Percentiles rank a stretch among this genome's conserved stretches.
Conservation (phyloP, 179 eudicot species). For the Silene noctiflora region DNA sequence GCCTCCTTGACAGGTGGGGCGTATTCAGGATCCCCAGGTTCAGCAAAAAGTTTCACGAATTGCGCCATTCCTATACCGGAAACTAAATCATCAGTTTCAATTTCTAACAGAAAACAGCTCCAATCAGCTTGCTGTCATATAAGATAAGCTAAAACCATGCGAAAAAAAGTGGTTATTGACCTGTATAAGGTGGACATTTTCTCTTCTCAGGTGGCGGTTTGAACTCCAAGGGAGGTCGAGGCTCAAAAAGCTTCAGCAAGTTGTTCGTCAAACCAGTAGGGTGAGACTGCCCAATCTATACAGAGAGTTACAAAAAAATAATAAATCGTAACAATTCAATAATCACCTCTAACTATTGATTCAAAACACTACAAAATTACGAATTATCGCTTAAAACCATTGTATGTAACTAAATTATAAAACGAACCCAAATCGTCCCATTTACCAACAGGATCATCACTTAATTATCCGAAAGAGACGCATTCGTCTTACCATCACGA, state of each 20-base stretch:
- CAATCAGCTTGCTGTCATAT: not conserved
- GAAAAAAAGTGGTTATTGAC: constrained; percentile 14
- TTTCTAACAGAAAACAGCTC: not conserved
- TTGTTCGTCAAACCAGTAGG: constrained; percentile 87
- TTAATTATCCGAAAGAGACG: no score
- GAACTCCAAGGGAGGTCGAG: constrained; percentile 84
- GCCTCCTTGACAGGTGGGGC: constrained; percentile 77
- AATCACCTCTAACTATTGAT: not conserved
- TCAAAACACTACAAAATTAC: not conserved
- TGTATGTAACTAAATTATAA: not conserved
- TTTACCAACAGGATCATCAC: no score
- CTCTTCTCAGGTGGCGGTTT: constrained; percentile 94
- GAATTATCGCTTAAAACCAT: not conserved
- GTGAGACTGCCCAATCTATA: constrained; percentile 87
- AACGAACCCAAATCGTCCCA: no score
- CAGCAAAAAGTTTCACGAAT: constrained; percentile 70
- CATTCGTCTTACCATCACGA: no score
- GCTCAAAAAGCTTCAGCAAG: constrained; percentile 86
- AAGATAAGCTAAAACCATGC: not conserved
- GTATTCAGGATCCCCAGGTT: constrained; percentile 84
- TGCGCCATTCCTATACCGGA: constrained; percentile 70
- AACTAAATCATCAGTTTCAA: not conserved
- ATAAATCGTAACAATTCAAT: not conserved
- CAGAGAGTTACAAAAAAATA: not conserved
- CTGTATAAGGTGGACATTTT: constrained; percentile 80